Evolutionary conservation across 768 basidiomycete species (phyloP).

Genomic region (Podaxis mareebaensis): DNA sequence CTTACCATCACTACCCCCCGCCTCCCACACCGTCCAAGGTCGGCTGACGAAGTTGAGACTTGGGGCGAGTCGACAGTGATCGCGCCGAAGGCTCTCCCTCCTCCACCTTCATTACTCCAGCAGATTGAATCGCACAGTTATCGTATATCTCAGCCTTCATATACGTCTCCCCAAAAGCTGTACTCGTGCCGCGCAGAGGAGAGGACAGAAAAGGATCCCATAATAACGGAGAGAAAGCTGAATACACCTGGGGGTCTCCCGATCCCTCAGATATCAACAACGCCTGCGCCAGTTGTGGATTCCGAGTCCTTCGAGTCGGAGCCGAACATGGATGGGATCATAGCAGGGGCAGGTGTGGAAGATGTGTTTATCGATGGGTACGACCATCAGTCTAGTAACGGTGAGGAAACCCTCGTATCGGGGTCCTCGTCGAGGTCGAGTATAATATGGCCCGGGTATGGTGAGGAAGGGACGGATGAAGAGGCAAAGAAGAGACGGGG

Average conservation of each 20-base stretch:
- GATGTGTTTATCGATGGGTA: background rate
- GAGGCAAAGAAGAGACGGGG: background rate
- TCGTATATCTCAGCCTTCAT: background rate
- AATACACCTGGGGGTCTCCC: constrained; percentile 41
- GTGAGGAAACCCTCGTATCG: background rate
- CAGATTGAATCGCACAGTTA: background rate
- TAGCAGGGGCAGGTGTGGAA: background rate
- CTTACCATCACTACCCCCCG: background rate
- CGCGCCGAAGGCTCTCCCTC: background rate
- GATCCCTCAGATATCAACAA: constrained; percentile 57
- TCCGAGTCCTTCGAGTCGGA: background rate
- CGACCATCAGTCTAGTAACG: background rate
- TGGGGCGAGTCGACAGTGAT: background rate
- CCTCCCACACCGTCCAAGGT: background rate
- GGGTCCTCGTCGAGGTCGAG: background rate
- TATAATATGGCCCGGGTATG: background rate
- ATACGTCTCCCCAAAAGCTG: background rate
- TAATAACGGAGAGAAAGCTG: background rate
- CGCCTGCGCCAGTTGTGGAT: constrained; percentile 10
- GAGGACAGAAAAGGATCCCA: background rate
- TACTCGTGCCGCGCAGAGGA: background rate
- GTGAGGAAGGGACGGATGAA: background rate
- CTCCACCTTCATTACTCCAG: background rate
- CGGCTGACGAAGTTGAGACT: background rate
- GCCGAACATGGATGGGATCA: constrained; percentile 14